Percentiles rank a stretch among this genome's conserved stretches.
These are phyloP conservation scores for Blastocystis sp. DNA, from an alignment of 352 stramenopile genomes.

Conservation along the genomic window DNA sequence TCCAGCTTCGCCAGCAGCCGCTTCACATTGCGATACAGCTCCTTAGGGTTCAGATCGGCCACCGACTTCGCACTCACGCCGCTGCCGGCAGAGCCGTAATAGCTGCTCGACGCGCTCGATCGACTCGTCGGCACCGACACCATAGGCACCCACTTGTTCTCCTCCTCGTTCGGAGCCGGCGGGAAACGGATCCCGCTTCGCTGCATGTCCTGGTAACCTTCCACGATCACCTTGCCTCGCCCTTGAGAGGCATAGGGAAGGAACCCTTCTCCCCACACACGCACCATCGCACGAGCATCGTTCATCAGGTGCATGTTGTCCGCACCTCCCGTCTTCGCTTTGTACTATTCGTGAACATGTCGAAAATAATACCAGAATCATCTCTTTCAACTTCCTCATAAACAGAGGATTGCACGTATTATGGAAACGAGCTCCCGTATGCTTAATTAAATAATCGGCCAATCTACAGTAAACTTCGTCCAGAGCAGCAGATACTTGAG, in stretches of 20 bases:
- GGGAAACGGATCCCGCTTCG: slow-evolving; percentile 49
- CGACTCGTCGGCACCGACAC: not conserved
- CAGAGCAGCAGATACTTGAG: slow-evolving; percentile 1
- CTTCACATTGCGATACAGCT: slow-evolving; percentile 58
- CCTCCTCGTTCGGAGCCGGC: not conserved
- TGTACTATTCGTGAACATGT: slow-evolving; percentile 15
- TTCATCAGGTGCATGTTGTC: slow-evolving; percentile 62
- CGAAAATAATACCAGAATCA: slow-evolving; percentile 22
- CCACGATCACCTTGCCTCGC: slow-evolving; percentile 38
- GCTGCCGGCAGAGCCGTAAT: not conserved
- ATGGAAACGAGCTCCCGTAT: slow-evolving; percentile 58
- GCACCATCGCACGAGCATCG: slow-evolving; percentile 48
- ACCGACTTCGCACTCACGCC: not conserved
- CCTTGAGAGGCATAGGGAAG: slow-evolving; percentile 56
- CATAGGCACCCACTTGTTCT: slow-evolving; percentile 60
- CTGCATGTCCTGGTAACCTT: slow-evolving; percentile 60
- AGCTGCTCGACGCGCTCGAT: not conserved
- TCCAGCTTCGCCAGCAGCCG: slow-evolving; percentile 48
- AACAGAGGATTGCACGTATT: slow-evolving; percentile 53
- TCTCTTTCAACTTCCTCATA: slow-evolving; percentile 52
- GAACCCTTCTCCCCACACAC: slow-evolving; percentile 55
- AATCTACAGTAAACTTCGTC: not conserved
- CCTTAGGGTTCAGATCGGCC: slow-evolving; percentile 37
- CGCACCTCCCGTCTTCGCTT: slow-evolving; percentile 36
- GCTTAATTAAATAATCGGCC: slow-evolving; percentile 55